Evolutionary conservation across 352 stramenopile species (phyloP).

Genomic region (Aphanomyces invadans): DNA sequence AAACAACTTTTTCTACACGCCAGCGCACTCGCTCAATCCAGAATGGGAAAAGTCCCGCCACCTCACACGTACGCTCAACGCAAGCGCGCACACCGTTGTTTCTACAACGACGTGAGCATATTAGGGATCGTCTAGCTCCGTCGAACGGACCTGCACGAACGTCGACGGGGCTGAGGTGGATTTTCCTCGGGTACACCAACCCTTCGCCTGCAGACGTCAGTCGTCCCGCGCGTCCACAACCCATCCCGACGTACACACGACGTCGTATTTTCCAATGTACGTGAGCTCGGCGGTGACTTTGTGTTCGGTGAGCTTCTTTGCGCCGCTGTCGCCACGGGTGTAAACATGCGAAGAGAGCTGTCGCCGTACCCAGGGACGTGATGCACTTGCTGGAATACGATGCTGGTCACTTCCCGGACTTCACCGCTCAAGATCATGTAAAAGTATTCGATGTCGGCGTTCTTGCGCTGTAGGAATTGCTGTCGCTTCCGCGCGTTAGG

Average conservation of each 20-base stretch:
- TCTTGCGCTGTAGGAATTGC: conserved; percentile 76
- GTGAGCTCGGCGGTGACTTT: conserved; percentile 69
- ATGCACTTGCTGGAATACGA: conserved; percentile 47
- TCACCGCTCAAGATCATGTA: conserved; percentile 68
- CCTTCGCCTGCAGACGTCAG: conserved; percentile 41
- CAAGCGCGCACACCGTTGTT: conserved; percentile 54
- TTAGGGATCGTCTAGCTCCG: background rate
- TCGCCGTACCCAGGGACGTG: background rate
- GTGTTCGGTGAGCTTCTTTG: conserved; percentile 14
- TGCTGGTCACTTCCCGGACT: conserved; percentile 55
- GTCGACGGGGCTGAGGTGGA: conserved; percentile 54
- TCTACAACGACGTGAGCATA: conserved; percentile 19
- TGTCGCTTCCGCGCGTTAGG: conserved; percentile 23
- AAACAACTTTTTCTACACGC: conserved; percentile 60
- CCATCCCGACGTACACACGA: conserved; percentile 31
- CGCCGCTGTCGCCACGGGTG: background rate
- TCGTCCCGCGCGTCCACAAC: background rate
- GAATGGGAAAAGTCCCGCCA: background rate
- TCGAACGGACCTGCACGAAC: conserved; percentile 63
- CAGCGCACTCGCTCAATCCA: background rate
- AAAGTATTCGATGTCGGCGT: conserved; percentile 65
- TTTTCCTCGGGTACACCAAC: conserved; percentile 61
- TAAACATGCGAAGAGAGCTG: too few species aligned
- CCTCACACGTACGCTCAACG: conserved; percentile 47
- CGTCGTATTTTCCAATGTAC: conserved; percentile 70